A percentile compares a stretch with the other conserved stretches of the same genome.
phyloP scores from a whole-genome alignment of 441 rosid genomes.

The Aleurites moluccanus region DNA sequence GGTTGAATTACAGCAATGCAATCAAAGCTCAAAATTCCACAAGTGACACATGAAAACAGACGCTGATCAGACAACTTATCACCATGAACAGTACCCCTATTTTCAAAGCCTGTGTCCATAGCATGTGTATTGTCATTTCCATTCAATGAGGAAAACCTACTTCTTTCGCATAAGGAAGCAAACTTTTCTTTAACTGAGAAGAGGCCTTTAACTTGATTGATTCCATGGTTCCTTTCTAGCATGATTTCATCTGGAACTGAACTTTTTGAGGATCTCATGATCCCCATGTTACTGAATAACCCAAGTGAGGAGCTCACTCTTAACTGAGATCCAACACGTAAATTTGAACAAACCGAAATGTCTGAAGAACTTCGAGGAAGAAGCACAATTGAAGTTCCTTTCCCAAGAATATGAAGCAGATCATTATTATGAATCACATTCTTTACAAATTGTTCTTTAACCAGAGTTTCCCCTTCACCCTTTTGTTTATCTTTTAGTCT shows the following conservation, averaged over 20 bases:
- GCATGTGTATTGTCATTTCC: constrained; percentile 31
- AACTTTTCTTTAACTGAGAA: constrained; percentile 59
- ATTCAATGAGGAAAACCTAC: constrained; percentile 34
- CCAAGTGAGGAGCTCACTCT: constrained; percentile 43
- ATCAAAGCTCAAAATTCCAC: constrained; percentile 87
- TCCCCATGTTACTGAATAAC: constrained; percentile 39
- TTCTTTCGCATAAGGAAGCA: constrained; percentile 59
- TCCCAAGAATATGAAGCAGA: constrained; percentile 74
- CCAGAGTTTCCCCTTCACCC: constrained; percentile 83
- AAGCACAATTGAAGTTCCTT: constrained; percentile 73
- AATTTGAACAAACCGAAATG: constrained; percentile 65
- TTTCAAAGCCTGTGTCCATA: constrained; percentile 28
- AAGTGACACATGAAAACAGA: constrained; percentile 87
- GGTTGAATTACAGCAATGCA: constrained; percentile 93
- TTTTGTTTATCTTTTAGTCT: constrained; percentile 88
- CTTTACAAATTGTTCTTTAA: constrained; percentile 78
- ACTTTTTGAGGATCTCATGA: constrained; percentile 41
- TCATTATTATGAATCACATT: constrained; percentile 64
- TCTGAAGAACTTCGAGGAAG: constrained; percentile 82
- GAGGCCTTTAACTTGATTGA: constrained; percentile 44
- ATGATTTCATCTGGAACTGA: constrained; percentile 37
- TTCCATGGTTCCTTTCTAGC: constrained; percentile 35
- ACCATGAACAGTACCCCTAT: constrained; percentile 34
- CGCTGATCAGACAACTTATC: constrained; percentile 80
- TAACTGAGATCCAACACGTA: constrained; percentile 68